Evolutionary conservation across 441 rosid species (phyloP), one percentile per base, ranked within the genome.

Genomic region (Geranium incanum): DNA sequence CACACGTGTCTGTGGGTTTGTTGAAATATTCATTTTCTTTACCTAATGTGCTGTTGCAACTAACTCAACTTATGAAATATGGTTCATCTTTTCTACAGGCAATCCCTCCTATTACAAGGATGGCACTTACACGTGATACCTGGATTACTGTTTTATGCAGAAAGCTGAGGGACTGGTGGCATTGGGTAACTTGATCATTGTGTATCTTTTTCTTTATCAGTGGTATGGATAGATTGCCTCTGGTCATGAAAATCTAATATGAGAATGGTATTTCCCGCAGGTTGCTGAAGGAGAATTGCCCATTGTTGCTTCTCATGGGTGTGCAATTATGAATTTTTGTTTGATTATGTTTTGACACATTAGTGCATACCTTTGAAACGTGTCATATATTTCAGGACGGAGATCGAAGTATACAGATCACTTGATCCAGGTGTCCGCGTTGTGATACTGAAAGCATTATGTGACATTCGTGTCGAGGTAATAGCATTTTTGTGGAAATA

Each of bases 401-500:
- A 95, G 85, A 69, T 83, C 81, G 96, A 91, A 78, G 73, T 52
- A 41, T 95, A 95, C 81, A 92, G 81, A 78, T 78, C 87, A 55
- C 95, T 95, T 78, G 99, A 95, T 81, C 97, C 99, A 65, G 87
- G 90, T 68, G 85, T 87, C 74, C 98, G 99, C 67, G 94, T 93
- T 81, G 91, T 91, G 84, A 95, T 95, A 74, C 78, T 95, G 86
- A 95, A 91, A 87, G 99, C 98, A 6, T 77, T 92, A 18, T 95
- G 98, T 69, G 99, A 95, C 82, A 95, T 95, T 70, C 97, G 99
- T 76, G 98, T 88, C 71, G 99, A 95, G 99, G 99, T 95, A 88
- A 64, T 60, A 36, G 66, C 43, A 21, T 71, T 57, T 70, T 68
- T 67, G 16, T 6, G 28, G 18, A 57, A 75, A 50, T 67, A 65